Percentiles rank a stretch among this genome's conserved stretches.
phyloP scores from a whole-genome alignment of 371 early-diverging fungal genomes.

The Mucor racemosus region DNA sequence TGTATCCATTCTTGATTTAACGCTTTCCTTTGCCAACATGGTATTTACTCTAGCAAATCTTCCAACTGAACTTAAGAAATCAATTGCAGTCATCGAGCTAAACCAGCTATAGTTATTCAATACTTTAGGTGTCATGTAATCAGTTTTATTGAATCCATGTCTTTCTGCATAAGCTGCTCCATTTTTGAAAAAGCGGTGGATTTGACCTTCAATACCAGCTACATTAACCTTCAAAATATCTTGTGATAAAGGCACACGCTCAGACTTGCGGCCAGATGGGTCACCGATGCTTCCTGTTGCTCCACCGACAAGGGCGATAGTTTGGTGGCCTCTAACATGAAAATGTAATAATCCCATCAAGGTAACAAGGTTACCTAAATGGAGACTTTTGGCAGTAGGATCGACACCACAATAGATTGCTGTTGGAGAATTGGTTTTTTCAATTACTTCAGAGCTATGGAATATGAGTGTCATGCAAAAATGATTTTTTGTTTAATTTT shows the following conservation, averaged over 20 bases:
- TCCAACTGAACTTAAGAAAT: constrained; percentile 82
- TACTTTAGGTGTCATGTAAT: constrained; percentile 49
- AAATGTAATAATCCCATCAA: constrained; percentile 89
- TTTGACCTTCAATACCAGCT: constrained; percentile 69
- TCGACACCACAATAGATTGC: constrained; percentile 93
- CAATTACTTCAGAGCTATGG: constrained; percentile 53
- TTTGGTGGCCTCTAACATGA: constrained; percentile 81
- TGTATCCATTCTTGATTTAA: constrained; percentile 77
- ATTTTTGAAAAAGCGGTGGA: constrained; percentile 72
- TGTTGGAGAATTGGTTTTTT: constrained; percentile 53
- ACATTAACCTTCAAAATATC: constrained; percentile 69
- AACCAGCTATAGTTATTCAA: constrained; percentile 90
- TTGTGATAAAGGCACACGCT: constrained; percentile 69
- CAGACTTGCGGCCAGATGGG: constrained; percentile 86
- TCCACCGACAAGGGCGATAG: constrained; percentile 89
- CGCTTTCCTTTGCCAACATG: constrained; percentile 90
- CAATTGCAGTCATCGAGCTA: constrained; percentile 72
- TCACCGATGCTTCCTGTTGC: constrained; percentile 96
- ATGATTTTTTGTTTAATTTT: not conserved
- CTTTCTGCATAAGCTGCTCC: constrained; percentile 65
- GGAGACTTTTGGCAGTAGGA: constrained; percentile 91
- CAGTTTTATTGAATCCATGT: constrained; percentile 39
- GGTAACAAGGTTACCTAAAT: constrained; percentile 88
- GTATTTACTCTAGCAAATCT: constrained; percentile 78
- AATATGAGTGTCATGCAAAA: not conserved